Percentiles rank a stretch among this genome's conserved stretches.
Evolutionary conservation across 345 rosid genomes (phyloP).

Genomic region (Orychophragmus violaceus): DNA sequence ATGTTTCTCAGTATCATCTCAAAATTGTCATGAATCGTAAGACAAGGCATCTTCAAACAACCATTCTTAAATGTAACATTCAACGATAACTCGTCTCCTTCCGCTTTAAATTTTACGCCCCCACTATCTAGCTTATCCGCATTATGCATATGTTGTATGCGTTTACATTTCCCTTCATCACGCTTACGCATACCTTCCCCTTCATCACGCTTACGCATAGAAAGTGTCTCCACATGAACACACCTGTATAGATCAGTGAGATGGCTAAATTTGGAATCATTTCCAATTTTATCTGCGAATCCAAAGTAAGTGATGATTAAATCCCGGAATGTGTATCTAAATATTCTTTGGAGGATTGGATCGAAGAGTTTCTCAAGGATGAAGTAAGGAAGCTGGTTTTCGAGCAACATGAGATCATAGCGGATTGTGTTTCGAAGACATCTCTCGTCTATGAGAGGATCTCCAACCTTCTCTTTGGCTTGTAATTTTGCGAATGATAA

Average conservation of each 20-base stretch:
- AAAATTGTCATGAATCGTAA: background rate
- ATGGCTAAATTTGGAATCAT: background rate
- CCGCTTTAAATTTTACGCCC: background rate
- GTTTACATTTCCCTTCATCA: no score
- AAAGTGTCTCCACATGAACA: background rate
- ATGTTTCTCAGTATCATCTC: background rate
- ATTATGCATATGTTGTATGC: no score
- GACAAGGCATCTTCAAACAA: background rate
- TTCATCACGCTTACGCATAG: no score
- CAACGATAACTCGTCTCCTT: background rate
- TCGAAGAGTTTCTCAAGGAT: background rate
- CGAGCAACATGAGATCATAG: constrained; percentile 17
- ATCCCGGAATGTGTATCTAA: background rate
- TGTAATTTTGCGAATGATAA: no score
- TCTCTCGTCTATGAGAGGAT: background rate
- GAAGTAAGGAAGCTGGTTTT: constrained; percentile 25
- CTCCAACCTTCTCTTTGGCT: background rate
- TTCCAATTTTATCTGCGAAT: background rate
- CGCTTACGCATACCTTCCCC: no score
- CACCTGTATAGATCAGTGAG: background rate
- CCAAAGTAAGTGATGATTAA: background rate
- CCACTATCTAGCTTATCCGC: background rate
- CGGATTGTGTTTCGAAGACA: background rate
- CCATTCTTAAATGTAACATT: background rate
- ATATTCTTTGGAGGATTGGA: background rate